Evolutionary conservation across 2,329 filamentous ascomycete species (phyloP).

Genomic region (Ceratocystis ficicola): DNA sequence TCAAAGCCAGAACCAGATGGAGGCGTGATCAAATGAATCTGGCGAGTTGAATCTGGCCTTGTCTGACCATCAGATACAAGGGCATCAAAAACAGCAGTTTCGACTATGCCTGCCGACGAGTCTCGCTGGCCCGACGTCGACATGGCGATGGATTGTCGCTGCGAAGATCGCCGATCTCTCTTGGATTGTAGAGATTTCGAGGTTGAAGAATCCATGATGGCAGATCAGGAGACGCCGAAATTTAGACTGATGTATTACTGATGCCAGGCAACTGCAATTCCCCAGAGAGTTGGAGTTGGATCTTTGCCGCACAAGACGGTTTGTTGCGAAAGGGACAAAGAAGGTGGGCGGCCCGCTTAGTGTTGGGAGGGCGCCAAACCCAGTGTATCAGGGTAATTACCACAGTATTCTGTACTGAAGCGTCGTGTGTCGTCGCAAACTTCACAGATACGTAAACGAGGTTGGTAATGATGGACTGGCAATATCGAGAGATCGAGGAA

Average conservation of each 20-base stretch:
- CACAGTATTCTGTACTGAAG: no score
- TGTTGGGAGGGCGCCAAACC: no score
- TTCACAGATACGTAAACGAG: no score
- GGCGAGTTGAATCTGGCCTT: conserved; percentile 1
- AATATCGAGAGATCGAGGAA: no score
- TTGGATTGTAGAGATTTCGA: background rate
- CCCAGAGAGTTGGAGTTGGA: no score
- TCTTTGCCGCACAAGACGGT: no score
- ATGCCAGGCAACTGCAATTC: no score
- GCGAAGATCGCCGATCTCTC: conserved; percentile 15
- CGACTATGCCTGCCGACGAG: background rate
- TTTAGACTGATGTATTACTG: background rate
- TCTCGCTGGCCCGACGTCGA: conserved; percentile 14
- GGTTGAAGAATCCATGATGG: background rate
- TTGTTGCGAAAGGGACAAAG: no score
- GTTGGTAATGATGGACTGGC: no score
- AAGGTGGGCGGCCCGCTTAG: no score
- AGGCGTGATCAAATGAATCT: conserved; percentile 9
- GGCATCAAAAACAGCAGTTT: conserved; percentile 20
- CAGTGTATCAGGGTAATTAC: no score
- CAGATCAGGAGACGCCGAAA: background rate
- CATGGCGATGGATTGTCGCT: conserved; percentile 14
- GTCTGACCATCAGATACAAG: conserved; percentile 20
- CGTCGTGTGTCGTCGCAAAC: no score
- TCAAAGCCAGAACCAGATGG: background rate